Base-by-base conservation (phyloP, 2,329 filamentous ascomycete species). In the Colletotrichum karsti region DNA sequence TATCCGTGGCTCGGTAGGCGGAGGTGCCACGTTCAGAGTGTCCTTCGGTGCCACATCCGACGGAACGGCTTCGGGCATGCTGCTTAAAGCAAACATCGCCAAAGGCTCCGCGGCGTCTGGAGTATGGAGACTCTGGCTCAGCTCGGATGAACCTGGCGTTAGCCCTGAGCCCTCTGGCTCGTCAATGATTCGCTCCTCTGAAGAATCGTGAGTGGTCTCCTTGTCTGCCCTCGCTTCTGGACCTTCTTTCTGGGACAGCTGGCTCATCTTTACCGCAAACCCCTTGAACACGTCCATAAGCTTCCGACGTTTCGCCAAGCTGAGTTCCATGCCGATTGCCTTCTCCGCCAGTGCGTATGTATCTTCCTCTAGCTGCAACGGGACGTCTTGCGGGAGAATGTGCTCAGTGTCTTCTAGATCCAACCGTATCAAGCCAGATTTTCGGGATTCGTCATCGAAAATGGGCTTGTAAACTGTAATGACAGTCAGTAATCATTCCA, bases 1-100 rank as follows among this genome's bases (percentile, higher is more conserved):
- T 18, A 44, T 15, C 2, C 41, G 18, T 0, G 41, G 1, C 18
- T 44, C 41, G 0, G 20, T n/a, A n/a, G n/a, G n/a, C n/a, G n/a
- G n/a, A n/a, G n/a, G n/a, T n/a, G n/a, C n/a, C n/a, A n/a, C n/a
- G n/a, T n/a, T n/a, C n/a, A n/a, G n/a, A n/a, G n/a, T n/a, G n/a
- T n/a, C n/a, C n/a, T n/a, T n/a, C n/a, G n/a, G 41, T 1, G 41
- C 41, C 5, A 6, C 12, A 9, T 44, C 24, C 0, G 41, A 44
- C 6, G n/a, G n/a, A n/a, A 18, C 41, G 18, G 41, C 15, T 12
- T 44, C 10, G 18, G 24, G 2, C 5, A 20, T 24, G 41, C 20
- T 20, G 41, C 24, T 20, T 3, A 44, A 1, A 4, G 41, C 20
- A 1, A 44, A 12, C 41, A 44, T 44, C 41, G 24, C 4, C 41